Evolutionary conservation across 805 yeast species (phyloP).

Genomic region (Lachancea sp.): DNA sequence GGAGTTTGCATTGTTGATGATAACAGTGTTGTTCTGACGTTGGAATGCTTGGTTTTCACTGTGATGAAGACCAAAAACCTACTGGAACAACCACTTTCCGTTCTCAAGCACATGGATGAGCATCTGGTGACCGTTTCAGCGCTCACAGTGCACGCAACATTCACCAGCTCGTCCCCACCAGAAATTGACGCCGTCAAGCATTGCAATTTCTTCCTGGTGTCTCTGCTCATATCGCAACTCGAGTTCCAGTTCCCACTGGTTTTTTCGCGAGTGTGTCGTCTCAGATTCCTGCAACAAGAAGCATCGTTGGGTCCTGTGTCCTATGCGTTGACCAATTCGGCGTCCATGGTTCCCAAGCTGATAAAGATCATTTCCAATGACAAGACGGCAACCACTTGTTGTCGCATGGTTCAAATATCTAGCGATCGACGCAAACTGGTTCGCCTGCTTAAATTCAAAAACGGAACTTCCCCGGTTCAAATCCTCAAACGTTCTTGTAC

Average conservation of each 20-base stretch:
- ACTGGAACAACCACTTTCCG: slow-evolving; percentile 11
- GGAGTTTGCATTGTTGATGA: neutral
- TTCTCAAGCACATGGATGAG: slow-evolving; percentile 4
- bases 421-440: slow-evolving; percentile 1
- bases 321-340: slow-evolving; percentile 19
- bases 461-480: slow-evolving; percentile 2
- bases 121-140: slow-evolving; percentile 1
- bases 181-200: slow-evolving; percentile 9
- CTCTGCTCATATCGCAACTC: slow-evolving; percentile 28
- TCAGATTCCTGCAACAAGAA: slow-evolving; percentile 18
- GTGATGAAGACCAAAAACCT: slow-evolving; percentile 9
- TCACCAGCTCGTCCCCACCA: neutral
- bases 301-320: slow-evolving; percentile 24
- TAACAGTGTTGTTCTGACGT: neutral
- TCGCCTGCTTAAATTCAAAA: slow-evolving; percentile 5
- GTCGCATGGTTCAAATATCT: slow-evolving; percentile 12
- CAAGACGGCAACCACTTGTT: slow-evolving; percentile 21
- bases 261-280: slow-evolving; percentile 25
- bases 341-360: slow-evolving; percentile 21
- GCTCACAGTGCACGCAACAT: slow-evolving; percentile 1
- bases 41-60: slow-evolving; percentile 8
- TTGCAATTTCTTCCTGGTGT: slow-evolving; percentile 23
- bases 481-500: slow-evolving; percentile 25
- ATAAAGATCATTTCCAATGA: slow-evolving; percentile 17
- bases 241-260: slow-evolving; percentile 33